A percentile compares a stretch with the other conserved stretches of the same genome.
These are phyloP conservation scores for Crepidotus variabilis DNA, from an alignment of 768 basidiomycete species.

Conservation along the genomic window DNA sequence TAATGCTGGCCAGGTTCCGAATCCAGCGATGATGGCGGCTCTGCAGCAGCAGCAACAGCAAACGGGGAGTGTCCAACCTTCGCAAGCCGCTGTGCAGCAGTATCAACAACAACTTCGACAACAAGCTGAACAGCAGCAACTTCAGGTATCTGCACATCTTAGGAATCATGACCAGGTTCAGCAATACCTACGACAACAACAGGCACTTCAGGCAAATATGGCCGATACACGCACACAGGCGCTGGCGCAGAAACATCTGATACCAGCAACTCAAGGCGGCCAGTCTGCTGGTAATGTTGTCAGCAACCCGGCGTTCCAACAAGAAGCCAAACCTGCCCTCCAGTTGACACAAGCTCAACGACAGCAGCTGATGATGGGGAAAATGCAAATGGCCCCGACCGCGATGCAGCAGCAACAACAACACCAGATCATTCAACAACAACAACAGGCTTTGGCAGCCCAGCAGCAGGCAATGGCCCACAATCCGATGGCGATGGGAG, in stretches of 20 bases:
- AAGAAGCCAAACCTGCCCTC: slow-evolving; percentile 13
- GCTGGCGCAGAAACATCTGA: slow-evolving; percentile 9
- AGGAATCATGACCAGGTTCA: slow-evolving; percentile 8
- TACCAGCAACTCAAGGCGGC: not conserved
- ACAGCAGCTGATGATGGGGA: slow-evolving; percentile 10
- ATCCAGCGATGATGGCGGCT: not conserved
- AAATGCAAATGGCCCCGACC: slow-evolving; percentile 11
- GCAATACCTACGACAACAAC: slow-evolving; percentile 7
- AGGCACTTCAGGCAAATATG: slow-evolving; percentile 10
- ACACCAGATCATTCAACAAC: slow-evolving; percentile 6
- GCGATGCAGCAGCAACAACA: slow-evolving; percentile 13
- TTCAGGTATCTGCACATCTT: slow-evolving; percentile 15
- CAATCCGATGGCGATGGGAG: slow-evolving; percentile 5
- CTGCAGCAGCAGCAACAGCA: not conserved
- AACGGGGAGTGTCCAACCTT: not conserved
- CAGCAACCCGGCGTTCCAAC: not conserved
- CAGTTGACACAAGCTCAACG: slow-evolving; percentile 14
- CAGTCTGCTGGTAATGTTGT: not conserved
- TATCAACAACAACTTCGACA: slow-evolving; percentile 19
- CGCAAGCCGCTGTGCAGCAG: slow-evolving; percentile 12
- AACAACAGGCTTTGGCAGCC: slow-evolving; percentile 1
- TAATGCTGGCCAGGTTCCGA: not conserved
- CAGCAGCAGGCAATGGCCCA: slow-evolving; percentile 3
- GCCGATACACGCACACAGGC: slow-evolving; percentile 8
- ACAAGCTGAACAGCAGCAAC: slow-evolving; percentile 13